These are phyloP conservation scores for Tolypocladium inflatum DNA, from an alignment of 2,329 filamentous ascomycete species.

Conservation along the genomic window DNA sequence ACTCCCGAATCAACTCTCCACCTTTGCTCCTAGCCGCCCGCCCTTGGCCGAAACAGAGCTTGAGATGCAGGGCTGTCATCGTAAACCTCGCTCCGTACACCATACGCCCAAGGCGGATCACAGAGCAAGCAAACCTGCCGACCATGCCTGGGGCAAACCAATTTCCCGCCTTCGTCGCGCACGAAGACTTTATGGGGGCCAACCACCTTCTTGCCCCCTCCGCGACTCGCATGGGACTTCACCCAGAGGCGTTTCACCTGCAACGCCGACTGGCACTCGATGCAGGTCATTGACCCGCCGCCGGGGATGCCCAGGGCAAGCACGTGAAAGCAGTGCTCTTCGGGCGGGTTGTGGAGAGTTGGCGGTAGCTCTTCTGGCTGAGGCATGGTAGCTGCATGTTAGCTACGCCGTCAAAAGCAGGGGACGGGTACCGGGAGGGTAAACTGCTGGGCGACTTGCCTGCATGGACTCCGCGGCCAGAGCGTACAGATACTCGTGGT, in stretches of 20 bases:
- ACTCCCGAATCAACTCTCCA: background rate
- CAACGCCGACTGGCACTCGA: background rate
- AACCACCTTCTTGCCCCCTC: background rate
- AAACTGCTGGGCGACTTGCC: no score
- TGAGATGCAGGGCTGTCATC: background rate
- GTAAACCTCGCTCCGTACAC: background rate
- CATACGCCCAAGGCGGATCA: background rate
- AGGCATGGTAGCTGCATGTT: no score
- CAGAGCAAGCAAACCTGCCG: background rate
- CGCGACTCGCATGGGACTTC: background rate
- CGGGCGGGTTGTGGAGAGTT: background rate
- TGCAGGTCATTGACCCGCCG: background rate
- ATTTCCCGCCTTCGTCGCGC: background rate
- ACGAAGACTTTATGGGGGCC: background rate
- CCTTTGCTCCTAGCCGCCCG: background rate
- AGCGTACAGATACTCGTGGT: no score
- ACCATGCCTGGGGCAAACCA: background rate
- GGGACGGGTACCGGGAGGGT: no score
- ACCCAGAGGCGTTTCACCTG: background rate
- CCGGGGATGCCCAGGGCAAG: background rate
- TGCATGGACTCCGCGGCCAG: no score
- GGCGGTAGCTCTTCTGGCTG: no score
- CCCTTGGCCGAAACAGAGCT: background rate
- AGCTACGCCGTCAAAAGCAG: no score
- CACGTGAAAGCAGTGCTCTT: background rate